Conservation (phyloP, 2,329 filamentous ascomycete species). For the Colletotrichum cordylinicola region DNA sequence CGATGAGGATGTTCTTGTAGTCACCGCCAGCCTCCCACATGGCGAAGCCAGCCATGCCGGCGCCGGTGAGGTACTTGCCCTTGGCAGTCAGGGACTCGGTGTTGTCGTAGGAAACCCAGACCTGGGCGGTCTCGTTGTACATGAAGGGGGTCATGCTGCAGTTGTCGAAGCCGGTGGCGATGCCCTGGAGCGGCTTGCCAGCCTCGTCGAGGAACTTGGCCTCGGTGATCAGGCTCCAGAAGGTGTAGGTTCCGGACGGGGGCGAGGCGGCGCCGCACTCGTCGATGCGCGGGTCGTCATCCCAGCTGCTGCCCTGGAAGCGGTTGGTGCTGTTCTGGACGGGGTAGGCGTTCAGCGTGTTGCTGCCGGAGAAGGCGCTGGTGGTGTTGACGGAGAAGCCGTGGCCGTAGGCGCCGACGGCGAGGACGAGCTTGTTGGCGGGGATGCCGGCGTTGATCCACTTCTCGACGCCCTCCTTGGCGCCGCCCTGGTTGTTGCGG, state of each 20-base stretch:
- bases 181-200: slow-evolving; percentile 3
- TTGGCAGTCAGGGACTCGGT: slow-evolving; percentile 1
- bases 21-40: slow-evolving; percentile 17
- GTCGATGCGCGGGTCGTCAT: slow-evolving; percentile 14
- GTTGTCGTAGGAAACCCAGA: slow-evolving; percentile 21
- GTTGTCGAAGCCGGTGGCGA: slow-evolving; percentile 8
- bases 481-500: slow-evolving; percentile 20
- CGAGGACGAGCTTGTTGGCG: slow-evolving; percentile 15
- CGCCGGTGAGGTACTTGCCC: slow-evolving; percentile 7
- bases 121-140: slow-evolving; percentile 5
- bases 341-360: slow-evolving; percentile 14
- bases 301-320: slow-evolving; percentile 22
- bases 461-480: slow-evolving; percentile 14
- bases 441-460: slow-evolving; percentile 14
- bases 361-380: slow-evolving; percentile 2
- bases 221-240: slow-evolving; percentile 15
- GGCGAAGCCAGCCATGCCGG: slow-evolving; percentile 11
- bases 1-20: slow-evolving; percentile 13
- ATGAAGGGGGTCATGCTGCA: slow-evolving; percentile 17
- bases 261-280: slow-evolving; percentile 14
- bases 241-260: slow-evolving; percentile 10
- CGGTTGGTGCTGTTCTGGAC: slow-evolving; percentile 16
- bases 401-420: slow-evolving; percentile 16
- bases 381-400: slow-evolving; percentile 19
- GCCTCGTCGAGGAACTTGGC: slow-evolving; percentile 11